phyloP scores from a whole-genome alignment of 805 yeast genomes.

The Kurtzmaniella cleridarum region DNA sequence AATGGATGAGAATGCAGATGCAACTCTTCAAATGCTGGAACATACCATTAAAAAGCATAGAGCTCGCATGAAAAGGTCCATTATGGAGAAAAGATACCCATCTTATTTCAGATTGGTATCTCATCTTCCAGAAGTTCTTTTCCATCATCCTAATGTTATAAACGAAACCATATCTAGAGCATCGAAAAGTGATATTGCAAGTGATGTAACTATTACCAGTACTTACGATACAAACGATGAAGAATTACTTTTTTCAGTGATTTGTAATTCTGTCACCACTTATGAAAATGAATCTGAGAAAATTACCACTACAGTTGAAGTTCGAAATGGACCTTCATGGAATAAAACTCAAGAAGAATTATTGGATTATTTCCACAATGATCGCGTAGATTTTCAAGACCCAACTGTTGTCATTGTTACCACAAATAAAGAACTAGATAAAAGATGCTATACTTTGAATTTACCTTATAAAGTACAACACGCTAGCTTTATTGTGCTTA shows the following conservation, averaged over 20 bases:
- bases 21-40: conserved; percentile 18
- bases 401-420: conserved; percentile 43
- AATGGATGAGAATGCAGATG: conserved; percentile 11
- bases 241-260: conserved; percentile 30
- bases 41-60: conserved; percentile 28
- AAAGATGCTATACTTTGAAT: conserved; percentile 30
- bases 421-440: conserved; percentile 27
- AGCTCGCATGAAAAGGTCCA: conserved; percentile 22
- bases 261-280: conserved; percentile 24
- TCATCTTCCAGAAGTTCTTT: conserved; percentile 29
- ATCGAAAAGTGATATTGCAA: conserved; percentile 12
- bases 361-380: conserved; percentile 27
- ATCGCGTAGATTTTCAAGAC: conserved; percentile 39
- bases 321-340: conserved; percentile 40
- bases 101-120: conserved; percentile 23
- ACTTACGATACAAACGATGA: conserved; percentile 30
- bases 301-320: conserved; percentile 30
- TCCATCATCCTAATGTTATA: conserved; percentile 18
- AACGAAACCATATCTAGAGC: background rate
- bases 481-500: conserved; percentile 33
- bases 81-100: conserved; percentile 30
- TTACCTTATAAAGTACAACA: conserved; percentile 47
- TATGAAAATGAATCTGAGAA: conserved; percentile 10
- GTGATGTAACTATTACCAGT: conserved; percentile 21
- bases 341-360: conserved; percentile 33